Conservation (phyloP, 805 yeast genomes). For the Candida qinlingensis region DNA sequence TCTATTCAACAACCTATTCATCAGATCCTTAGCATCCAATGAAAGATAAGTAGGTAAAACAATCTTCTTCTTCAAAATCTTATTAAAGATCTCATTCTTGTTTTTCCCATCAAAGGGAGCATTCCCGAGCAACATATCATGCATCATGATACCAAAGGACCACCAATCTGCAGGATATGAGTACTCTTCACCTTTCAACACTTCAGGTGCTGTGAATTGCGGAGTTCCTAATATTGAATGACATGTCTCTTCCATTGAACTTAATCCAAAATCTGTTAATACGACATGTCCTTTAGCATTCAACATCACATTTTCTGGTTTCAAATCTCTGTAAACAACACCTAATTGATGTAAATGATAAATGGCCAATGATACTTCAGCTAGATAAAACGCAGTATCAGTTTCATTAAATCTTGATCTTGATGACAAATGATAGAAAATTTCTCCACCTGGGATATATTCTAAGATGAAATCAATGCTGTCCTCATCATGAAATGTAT, state of each 20-base stretch:
- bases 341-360: slow-evolving; percentile 74
- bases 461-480: slow-evolving; percentile 73
- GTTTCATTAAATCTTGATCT: slow-evolving; percentile 46
- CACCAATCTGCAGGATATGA: slow-evolving; percentile 88
- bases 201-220: slow-evolving; percentile 75
- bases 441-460: slow-evolving; percentile 86
- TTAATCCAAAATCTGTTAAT: slow-evolving; percentile 80
- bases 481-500: slow-evolving; percentile 76
- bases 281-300: slow-evolving; percentile 76
- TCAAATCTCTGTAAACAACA: slow-evolving; percentile 79
- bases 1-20: slow-evolving; percentile 60
- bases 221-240: slow-evolving; percentile 40
- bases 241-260: slow-evolving; percentile 33
- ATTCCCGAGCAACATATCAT: slow-evolving; percentile 72
- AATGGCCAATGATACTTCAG: slow-evolving; percentile 75
- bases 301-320: slow-evolving; percentile 84
- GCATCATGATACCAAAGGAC: slow-evolving; percentile 79
- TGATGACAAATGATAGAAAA: slow-evolving; percentile 42
- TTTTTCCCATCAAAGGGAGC: slow-evolving; percentile 83
- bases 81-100: slow-evolving; percentile 61
- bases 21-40: slow-evolving; percentile 68
- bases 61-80: slow-evolving; percentile 57
- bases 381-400: slow-evolving; percentile 70
- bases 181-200: slow-evolving; percentile 71
- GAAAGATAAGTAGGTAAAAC: slow-evolving; percentile 66